Conservation (phyloP, 2,329 filamentous ascomycete species). For the Fusarium veterinarium region DNA sequence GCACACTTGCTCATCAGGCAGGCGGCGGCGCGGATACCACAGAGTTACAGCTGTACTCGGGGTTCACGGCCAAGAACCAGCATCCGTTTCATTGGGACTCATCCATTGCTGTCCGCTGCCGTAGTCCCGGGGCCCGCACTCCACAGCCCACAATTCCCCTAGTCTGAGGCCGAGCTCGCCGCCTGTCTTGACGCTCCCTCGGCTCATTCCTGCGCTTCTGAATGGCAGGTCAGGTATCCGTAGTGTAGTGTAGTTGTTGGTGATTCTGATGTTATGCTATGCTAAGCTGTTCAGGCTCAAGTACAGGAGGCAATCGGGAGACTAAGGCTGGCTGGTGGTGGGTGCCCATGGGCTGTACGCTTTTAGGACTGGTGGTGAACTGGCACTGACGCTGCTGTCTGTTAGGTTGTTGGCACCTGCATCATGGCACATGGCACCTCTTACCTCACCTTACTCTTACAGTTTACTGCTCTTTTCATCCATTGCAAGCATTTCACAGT, state of each 20-base stretch:
- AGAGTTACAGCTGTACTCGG: slow-evolving; percentile 28
- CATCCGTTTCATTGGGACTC: slow-evolving; percentile 37
- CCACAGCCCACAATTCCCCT: slow-evolving; percentile 36
- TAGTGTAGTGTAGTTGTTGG: background rate
- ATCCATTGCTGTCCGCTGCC: slow-evolving; percentile 37
- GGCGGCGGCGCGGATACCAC: slow-evolving; percentile 6
- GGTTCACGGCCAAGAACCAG: slow-evolving; percentile 38
- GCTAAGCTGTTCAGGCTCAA: slow-evolving; percentile 10
- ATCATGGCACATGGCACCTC: slow-evolving; percentile 32
- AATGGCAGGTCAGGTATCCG: slow-evolving; percentile 23
- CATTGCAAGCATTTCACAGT: slow-evolving; percentile 12
- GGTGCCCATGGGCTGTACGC: slow-evolving; percentile 22
- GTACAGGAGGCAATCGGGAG: background rate
- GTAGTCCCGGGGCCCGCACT: slow-evolving; percentile 41
- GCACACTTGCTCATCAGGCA: background rate
- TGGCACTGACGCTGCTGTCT: slow-evolving; percentile 18
- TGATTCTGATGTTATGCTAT: slow-evolving; percentile 13
- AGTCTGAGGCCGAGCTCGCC: slow-evolving; percentile 30
- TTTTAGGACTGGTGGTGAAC: slow-evolving; percentile 31
- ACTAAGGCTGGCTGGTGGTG: slow-evolving; percentile 21
- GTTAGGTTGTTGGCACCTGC: slow-evolving; percentile 18
- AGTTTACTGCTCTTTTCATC: background rate
- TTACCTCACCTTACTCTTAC: slow-evolving; percentile 23
- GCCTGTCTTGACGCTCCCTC: slow-evolving; percentile 26
- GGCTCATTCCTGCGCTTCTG: slow-evolving; percentile 32